Evolutionary conservation across 164 flowering plant genomes (phyloP), one percentile per base, ranked within the genome.

Genomic region (Vitis cinerea): DNA sequence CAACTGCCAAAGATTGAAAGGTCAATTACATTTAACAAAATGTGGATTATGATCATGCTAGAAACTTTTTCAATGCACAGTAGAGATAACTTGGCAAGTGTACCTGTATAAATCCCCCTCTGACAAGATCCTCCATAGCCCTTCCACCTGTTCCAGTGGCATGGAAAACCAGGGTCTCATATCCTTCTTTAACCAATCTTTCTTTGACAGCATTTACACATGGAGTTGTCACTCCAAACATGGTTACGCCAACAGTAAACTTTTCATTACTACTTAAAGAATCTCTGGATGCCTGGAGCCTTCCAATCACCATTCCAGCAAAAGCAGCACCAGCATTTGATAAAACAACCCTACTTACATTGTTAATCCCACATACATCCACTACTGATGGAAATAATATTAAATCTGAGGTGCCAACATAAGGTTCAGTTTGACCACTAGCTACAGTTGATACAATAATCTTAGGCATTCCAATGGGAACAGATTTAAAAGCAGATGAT

Each of bases 201-300:
- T 91, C 92, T 64, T 87, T 88, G 27, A 90, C 94, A 81, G 85
- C 85, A 84, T 79, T 84, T 15, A 91, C 98, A 71, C 99, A 91
- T 4, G 96, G 90, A 70, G 98, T 95, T n/a, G 99, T 95, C 54
- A 95, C 97, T 56, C 99, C 98, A 83, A 90, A 91, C 99, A 95
- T 95, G 14, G 97, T 95, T 55, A 95, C 63, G 52, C 96, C 99
- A 70, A 95, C 91, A 11, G 97, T 92, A 13, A 67, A 65, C 64
- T 86, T 90, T 47, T 71, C 74, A 64, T 27, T 50, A 48, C 2
- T 61, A 31, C 29, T 65, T 56, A 17, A 1, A 71, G 79, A 68
- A 48, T 78, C 77, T 67, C 53, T 65, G 0, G 61, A 70, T 58
- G 55, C 66, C 61, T 72, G 74, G 13, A 83, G 50, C 70, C 86